Base-by-base conservation (phyloP, 1,284 basidiomycete genomes). In the Cutaneotrichosporon cutaneum region DNA sequence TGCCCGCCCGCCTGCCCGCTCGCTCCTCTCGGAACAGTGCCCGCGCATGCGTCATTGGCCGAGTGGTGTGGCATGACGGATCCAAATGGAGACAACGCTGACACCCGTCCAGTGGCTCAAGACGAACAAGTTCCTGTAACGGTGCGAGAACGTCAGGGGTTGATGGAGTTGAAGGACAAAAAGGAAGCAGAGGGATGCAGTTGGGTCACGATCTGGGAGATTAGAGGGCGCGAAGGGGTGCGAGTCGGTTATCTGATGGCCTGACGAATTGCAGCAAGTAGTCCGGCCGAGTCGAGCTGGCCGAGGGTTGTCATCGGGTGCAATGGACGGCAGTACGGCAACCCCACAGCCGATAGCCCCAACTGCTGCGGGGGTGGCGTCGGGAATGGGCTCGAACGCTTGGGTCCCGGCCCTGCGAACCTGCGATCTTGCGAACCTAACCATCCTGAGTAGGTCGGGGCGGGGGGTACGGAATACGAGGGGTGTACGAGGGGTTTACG, bases 61-160 rank as follows among this genome's bases (percentile, higher is more conserved):
- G 45, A 47, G 45, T 16, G 18, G 14, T 14, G 35, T 13, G 44
- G 7, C 21, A 8, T 45, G 4, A 6, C 47, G 26, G 47, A 48
- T 48, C n/a, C 24, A 27, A 13, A 27, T 21, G 4, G 47, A 26
- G 26, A 18, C 2, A 13, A 32, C n/a, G 54, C 59, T 62, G 53
- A 59, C 48, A 22, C 39, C 21, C 13, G 58, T 14, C 57, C 72
- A 80, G 59, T 91, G 89, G 89, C 77, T 90, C 60, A 80, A 81
- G 63, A 76, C 80, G 59, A 77, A 81, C 71, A 70, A 76, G 65
- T 80, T 73, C 70, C 66, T 80, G 30, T 78, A 62, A 63, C n/a
- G 10, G 53, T 47, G 45, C 45, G 45, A 47, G 24, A 22, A 47
- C 22, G 6, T 47, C 22, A 47, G 45, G 45, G 45, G 45, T 6